These are phyloP conservation scores for Linnemannia zychae DNA, from an alignment of 192 early-diverging fungal genomes.

Conservation along the genomic window DNA sequence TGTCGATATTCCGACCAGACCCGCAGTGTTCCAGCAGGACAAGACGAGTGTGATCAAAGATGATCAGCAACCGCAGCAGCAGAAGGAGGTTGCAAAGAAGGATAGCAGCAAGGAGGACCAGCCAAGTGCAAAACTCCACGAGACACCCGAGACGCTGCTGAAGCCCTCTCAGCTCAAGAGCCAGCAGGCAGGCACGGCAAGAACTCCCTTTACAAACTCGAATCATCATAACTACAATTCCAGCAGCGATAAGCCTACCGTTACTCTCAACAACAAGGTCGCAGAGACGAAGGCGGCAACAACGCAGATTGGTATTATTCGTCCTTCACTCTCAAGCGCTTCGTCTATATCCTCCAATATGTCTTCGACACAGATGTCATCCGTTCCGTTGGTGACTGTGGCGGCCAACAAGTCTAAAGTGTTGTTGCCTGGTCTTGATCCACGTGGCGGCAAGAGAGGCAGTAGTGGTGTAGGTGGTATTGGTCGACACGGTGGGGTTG, in stretches of 20 bases:
- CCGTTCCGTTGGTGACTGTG: not conserved
- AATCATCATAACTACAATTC: too few relatives aligned
- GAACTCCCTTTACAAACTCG: not conserved
- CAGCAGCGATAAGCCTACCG: not conserved
- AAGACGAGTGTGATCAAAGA: not conserved
- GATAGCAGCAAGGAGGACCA: not conserved
- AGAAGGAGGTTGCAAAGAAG: not conserved
- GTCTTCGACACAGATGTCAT: not conserved
- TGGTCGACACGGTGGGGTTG: not conserved
- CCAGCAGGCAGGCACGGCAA: conserved; percentile 18
- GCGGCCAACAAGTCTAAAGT: conserved; percentile 43
- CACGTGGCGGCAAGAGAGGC: not conserved
- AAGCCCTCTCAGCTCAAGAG: conserved; percentile 31
- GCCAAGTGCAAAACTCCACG: not conserved
- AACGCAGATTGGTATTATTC: conserved; percentile 5
- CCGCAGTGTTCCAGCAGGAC: not conserved
- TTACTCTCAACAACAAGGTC: not conserved
- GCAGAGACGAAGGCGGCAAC: conserved; percentile 9
- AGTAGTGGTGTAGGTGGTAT: not conserved
- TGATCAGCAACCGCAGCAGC: not conserved
- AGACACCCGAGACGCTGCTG: conserved; percentile 14
- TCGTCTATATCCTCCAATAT: conserved; percentile 12
- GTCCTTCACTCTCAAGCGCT: not conserved
- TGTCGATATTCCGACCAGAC: not conserved
- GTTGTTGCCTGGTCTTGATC: conserved; percentile 28